Conservation (phyloP, 306 rosid species). For the Biancaea sappan region DNA sequence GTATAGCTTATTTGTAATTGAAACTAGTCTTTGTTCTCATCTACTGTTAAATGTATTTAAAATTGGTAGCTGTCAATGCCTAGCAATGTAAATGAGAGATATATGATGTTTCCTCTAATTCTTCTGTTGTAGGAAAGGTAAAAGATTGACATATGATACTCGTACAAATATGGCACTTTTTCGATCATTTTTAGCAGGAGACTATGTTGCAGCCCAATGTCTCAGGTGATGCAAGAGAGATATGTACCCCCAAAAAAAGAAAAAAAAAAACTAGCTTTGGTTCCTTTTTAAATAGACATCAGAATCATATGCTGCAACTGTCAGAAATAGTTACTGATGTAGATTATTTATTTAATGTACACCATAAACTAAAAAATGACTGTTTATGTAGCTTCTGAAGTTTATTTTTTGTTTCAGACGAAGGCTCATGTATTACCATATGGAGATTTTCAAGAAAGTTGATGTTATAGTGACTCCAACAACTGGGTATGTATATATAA, state of each 20-base stretch:
- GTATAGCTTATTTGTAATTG: slow-evolving; percentile 7
- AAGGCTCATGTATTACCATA: slow-evolving; percentile 83
- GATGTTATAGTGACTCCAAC: slow-evolving; percentile 96
- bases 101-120: slow-evolving; percentile 16
- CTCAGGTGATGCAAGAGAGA: slow-evolving; percentile 58
- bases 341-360: slow-evolving; percentile 10
- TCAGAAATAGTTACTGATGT: neutral
- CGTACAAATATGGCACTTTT: slow-evolving; percentile 84
- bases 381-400: slow-evolving; percentile 23
- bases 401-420: slow-evolving; percentile 58
- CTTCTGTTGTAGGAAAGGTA: slow-evolving; percentile 54
- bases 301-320: slow-evolving; percentile 1
- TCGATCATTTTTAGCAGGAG: slow-evolving; percentile 77
- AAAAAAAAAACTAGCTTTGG: slow-evolving; percentile 12
- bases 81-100: neutral
- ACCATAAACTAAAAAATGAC: neutral
- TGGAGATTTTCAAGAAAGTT: slow-evolving; percentile 89
- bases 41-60: slow-evolving; percentile 17
- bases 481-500: slow-evolving; percentile 73
- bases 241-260: neutral
- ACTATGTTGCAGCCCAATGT: slow-evolving; percentile 86
- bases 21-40: slow-evolving; percentile 8
- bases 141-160: slow-evolving; percentile 66
- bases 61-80: slow-evolving; percentile 10
- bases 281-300: slow-evolving; percentile 5